phyloP scores from a whole-genome alignment of 257 asterid genomes.

The Anisodus tanguticus region DNA sequence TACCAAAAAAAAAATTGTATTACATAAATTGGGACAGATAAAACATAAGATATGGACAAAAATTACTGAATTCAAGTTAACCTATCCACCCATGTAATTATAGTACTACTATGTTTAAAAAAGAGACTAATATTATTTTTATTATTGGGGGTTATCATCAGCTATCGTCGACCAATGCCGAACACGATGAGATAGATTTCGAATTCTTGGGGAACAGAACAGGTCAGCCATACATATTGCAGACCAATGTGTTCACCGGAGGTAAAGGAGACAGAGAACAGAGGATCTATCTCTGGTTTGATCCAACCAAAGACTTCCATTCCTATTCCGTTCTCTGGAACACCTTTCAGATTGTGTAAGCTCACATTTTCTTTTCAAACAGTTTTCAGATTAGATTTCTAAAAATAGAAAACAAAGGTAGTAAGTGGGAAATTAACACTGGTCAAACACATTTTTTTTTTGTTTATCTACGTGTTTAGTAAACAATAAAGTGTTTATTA shows the following conservation, averaged over 20 bases:
- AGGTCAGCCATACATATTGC: conserved; percentile 46
- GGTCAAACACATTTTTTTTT: no score
- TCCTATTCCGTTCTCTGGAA: conserved; percentile 44
- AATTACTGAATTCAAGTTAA: no score
- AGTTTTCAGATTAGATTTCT: background rate
- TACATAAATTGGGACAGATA: no score
- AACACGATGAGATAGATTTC: conserved; percentile 52
- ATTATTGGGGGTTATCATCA: background rate
- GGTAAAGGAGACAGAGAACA: conserved; percentile 51
- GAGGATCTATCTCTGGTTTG: conserved; percentile 52
- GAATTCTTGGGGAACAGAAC: conserved; percentile 52
- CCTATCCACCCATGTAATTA: no score
- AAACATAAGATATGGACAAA: no score
- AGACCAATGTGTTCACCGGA: conserved; percentile 51
- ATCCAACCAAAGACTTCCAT: conserved; percentile 45
- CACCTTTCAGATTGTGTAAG: conserved; percentile 40
- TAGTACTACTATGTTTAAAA: background rate
- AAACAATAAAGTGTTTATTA: no score
- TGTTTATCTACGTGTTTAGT: background rate
- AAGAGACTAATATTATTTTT: background rate
- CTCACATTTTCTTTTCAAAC: background rate
- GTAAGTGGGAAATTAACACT: background rate
- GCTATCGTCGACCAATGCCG: conserved; percentile 43
- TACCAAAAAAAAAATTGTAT: no score
- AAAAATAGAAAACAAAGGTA: background rate